phyloP scores from a whole-genome alignment of 495 filamentous ascomycete species.

The Trichoderma parareesei region DNA sequence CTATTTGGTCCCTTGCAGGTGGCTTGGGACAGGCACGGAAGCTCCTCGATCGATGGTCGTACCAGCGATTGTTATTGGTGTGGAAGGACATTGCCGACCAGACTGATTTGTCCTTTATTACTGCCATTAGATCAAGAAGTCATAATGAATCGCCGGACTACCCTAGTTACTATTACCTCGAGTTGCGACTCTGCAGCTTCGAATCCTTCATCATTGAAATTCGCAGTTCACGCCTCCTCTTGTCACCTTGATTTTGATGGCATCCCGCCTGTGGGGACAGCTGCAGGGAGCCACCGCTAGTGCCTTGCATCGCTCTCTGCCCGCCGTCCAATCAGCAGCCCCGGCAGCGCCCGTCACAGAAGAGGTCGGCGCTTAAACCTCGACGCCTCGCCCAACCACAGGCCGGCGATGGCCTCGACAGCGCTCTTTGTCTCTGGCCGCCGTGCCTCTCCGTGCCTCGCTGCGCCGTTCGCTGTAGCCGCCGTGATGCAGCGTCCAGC shows the following conservation, averaged over 20 bases:
- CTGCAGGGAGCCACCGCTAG: neutral
- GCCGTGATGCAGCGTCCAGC: neutral
- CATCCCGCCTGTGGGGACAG: neutral
- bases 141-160: no score
- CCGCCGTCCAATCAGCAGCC: constrained; percentile 1
- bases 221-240: no score
- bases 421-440: neutral
- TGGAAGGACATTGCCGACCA: no score
- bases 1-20: no score
- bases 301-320: neutral
- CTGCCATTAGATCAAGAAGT: no score
- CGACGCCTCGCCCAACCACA: constrained; percentile 13
- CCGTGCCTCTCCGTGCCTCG: neutral
- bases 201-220: no score
- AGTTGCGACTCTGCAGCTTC: no score
- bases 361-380: constrained; percentile 14
- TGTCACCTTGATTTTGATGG: neutral
- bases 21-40: no score
- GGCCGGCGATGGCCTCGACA: neutral
- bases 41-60: no score
- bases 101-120: no score
- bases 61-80: no score
- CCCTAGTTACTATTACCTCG: no score
- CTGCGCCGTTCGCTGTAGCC: neutral
- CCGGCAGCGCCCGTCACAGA: constrained; percentile 5